phyloP scores from a whole-genome alignment of 805 yeast species.

The Komagataella pastoris region DNA sequence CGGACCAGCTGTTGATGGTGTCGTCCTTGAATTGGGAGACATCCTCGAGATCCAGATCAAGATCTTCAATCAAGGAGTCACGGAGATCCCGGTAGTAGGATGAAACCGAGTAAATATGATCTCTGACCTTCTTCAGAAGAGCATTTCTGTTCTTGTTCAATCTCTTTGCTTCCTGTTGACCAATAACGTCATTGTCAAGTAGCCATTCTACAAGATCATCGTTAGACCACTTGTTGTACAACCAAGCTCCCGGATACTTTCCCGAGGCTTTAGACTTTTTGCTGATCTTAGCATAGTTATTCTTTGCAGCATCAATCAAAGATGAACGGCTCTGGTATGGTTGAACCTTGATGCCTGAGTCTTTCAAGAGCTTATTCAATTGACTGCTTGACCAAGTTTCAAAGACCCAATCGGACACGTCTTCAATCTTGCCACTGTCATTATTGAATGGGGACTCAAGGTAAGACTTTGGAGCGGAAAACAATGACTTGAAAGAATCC shows the following conservation, averaged over 20 bases:
- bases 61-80: conserved; percentile 25
- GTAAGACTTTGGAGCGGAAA: neutral
- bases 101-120: conserved; percentile 30
- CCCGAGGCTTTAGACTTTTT: conserved; percentile 24
- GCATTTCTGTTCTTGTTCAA: conserved; percentile 24
- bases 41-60: conserved; percentile 25
- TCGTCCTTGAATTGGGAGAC: conserved; percentile 26
- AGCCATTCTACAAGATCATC: conserved; percentile 38
- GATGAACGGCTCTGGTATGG: conserved; percentile 21
- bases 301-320: conserved; percentile 25
- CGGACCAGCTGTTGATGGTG: conserved; percentile 37
- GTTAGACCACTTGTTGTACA: conserved; percentile 39
- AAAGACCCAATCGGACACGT: conserved; percentile 30
- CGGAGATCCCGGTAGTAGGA: conserved; percentile 14
- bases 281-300: conserved; percentile 25
- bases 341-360: conserved; percentile 16
- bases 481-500: neutral
- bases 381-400: conserved; percentile 27
- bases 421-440: neutral
- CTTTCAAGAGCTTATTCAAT: conserved; percentile 19
- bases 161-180: conserved; percentile 13
- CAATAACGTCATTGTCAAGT: conserved; percentile 23
- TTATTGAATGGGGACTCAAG: neutral
- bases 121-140: conserved; percentile 30
- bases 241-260: conserved; percentile 34